Evolutionary conservation across 2,329 filamentous ascomycete species (phyloP).

Genomic region (Aspergillus ruber): DNA sequence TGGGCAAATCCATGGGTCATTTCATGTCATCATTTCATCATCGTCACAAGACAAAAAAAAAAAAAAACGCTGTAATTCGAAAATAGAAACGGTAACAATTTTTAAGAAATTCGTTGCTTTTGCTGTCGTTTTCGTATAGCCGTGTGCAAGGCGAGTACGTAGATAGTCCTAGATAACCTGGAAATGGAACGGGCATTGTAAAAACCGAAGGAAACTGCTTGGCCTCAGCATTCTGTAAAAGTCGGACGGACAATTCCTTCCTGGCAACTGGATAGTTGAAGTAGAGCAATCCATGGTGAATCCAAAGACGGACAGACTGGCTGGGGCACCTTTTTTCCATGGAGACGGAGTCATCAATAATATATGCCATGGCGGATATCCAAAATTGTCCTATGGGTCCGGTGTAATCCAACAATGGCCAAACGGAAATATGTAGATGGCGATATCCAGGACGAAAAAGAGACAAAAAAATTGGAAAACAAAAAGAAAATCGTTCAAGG

Average conservation of each 20-base stretch:
- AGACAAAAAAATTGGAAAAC: background rate
- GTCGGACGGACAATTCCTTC: too few relatives aligned
- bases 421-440: background rate
- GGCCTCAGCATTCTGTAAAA: too few relatives aligned
- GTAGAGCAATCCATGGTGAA: too few relatives aligned
- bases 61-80: background rate
- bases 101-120: background rate
- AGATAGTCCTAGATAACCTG: background rate
- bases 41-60: background rate
- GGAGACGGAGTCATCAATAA: too few relatives aligned
- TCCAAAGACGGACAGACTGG: too few relatives aligned
- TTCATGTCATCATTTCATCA: too few relatives aligned
- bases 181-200: background rate
- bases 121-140: background rate
- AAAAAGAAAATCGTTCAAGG: constrained; percentile 14
- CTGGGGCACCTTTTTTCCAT: too few relatives aligned
- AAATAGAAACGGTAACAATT: background rate
- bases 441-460: background rate
- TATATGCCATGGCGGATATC: too few relatives aligned
- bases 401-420: constrained; percentile 4
- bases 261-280: too few relatives aligned
- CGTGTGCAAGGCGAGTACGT: background rate
- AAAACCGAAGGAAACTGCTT: background rate
- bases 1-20: too few relatives aligned
- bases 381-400: too few relatives aligned